phyloP scores from a whole-genome alignment of 1,139 yeast species.

The Pichiaceae sp. region DNA sequence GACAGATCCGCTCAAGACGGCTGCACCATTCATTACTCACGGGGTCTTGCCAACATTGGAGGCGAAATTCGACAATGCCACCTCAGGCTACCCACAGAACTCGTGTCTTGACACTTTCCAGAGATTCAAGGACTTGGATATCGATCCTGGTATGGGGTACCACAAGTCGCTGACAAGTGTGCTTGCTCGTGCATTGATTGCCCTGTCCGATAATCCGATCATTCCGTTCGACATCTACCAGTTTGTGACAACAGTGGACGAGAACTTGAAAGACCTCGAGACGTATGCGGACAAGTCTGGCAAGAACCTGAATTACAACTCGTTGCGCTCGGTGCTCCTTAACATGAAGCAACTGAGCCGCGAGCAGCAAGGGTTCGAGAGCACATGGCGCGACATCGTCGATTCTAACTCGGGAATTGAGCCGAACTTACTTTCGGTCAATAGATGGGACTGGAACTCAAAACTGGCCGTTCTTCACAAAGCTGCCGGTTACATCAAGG shows the following conservation, averaged over 20 bases:
- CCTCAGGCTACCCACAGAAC: conserved; percentile 36
- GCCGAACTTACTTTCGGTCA: conserved; percentile 61
- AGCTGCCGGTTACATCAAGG: conserved; percentile 38
- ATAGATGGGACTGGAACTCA: conserved; percentile 76
- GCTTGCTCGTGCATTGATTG: conserved; percentile 43
- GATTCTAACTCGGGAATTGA: conserved; percentile 41
- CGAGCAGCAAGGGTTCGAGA: conserved; percentile 36
- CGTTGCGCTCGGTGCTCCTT: conserved; percentile 24
- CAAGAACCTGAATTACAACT: conserved; percentile 24
- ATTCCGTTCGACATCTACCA: conserved; percentile 59
- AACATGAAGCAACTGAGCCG: conserved; percentile 31
- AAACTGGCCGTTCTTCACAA: conserved; percentile 52
- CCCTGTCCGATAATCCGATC: conserved; percentile 64
- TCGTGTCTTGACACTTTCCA: conserved; percentile 65
- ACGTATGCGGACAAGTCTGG: conserved; percentile 27
- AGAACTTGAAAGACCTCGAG: conserved; percentile 42
- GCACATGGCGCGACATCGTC: conserved; percentile 45
- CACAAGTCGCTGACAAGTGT: conserved; percentile 54
- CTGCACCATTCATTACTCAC: conserved; percentile 55
- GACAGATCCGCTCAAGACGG: conserved; percentile 44
- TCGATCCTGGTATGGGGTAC: conserved; percentile 50
- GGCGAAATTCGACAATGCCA: conserved; percentile 36
- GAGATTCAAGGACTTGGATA: conserved; percentile 34
- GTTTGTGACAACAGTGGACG: conserved; percentile 37
- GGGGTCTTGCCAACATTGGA: conserved; percentile 67